Conservation (phyloP, 2,329 filamentous ascomycete genomes). For the Dactylonectria estremocensis region DNA sequence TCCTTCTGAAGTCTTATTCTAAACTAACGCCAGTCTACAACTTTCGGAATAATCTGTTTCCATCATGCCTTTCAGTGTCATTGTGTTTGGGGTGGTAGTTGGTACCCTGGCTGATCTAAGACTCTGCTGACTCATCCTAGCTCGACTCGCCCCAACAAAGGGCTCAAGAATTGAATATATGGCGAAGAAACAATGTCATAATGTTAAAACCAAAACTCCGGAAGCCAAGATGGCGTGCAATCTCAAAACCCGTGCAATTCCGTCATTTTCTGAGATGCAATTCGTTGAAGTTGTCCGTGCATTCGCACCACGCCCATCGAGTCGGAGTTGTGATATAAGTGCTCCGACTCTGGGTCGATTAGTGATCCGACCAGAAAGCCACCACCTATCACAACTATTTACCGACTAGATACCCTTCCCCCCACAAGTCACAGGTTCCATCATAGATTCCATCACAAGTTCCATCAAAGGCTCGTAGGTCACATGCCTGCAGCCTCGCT, state of each 20-base stretch:
- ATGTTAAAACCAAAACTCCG: not conserved
- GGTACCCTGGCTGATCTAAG: too few relatives aligned
- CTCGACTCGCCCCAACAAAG: too few relatives aligned
- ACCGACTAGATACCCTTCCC: not conserved
- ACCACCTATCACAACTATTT: not conserved
- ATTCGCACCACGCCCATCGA: constrained; percentile 31
- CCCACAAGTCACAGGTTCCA: constrained; percentile 7
- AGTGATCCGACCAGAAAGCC: constrained; percentile 24
- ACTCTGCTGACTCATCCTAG: too few relatives aligned
- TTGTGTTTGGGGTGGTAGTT: too few relatives aligned
- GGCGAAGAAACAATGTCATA: not conserved
- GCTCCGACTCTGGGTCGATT: constrained; percentile 30
- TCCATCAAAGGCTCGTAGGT: not conserved
- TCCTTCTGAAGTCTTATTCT: too few relatives aligned
- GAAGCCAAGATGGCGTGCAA: not conserved
- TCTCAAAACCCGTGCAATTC: not conserved
- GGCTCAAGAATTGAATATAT: not conserved
- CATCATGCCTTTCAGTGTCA: too few relatives aligned
- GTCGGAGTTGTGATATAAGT: constrained; percentile 37
- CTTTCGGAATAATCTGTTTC: too few relatives aligned
- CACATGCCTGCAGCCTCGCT: not conserved
- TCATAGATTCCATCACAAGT: not conserved
- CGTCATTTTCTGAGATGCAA: not conserved
- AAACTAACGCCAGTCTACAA: too few relatives aligned
- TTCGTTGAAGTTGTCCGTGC: not conserved